Evolutionary conservation across 2,329 filamentous ascomycete species (phyloP).

Genomic region (Diaporthe capsici): DNA sequence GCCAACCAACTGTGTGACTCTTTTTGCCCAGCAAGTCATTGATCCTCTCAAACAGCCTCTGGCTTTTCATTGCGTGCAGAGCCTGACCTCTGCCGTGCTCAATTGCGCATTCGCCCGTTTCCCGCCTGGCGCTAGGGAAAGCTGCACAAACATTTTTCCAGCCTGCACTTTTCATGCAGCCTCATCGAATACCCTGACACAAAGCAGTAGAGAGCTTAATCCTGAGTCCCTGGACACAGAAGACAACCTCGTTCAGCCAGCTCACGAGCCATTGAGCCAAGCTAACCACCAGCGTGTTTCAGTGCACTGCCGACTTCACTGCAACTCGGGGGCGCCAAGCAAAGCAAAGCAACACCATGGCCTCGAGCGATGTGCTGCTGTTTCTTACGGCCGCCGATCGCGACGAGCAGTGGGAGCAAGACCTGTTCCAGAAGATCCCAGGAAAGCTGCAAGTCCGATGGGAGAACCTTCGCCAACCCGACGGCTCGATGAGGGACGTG

Average conservation of each 20-base stretch:
- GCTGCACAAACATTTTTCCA: not conserved
- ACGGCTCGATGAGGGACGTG: conserved; percentile 42
- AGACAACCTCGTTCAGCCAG: not conserved
- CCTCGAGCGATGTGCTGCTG: conserved; percentile 28
- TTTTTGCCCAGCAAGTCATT: not conserved
- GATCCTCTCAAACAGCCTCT: not conserved
- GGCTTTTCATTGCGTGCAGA: not conserved
- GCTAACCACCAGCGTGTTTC: not conserved
- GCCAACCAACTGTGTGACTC: not conserved
- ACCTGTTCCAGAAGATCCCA: conserved; percentile 3
- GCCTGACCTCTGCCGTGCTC: not conserved
- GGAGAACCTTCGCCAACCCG: conserved; percentile 43
- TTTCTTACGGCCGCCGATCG: conserved; percentile 27
- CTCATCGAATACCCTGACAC: not conserved
- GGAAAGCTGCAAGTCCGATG: conserved; percentile 51
- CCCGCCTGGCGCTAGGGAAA: too few relatives aligned
- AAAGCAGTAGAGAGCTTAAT: not conserved
- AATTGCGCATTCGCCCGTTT: not conserved
- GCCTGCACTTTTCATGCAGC: not conserved
- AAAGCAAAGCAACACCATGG: not conserved
- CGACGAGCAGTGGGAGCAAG: conserved; percentile 33
- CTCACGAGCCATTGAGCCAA: not conserved
- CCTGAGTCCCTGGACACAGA: not conserved
- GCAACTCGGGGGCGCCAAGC: not conserved
- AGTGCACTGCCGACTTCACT: too few relatives aligned